Conservation (phyloP, 768 basidiomycete genomes). For the Lanmaoa rubissima region DNA sequence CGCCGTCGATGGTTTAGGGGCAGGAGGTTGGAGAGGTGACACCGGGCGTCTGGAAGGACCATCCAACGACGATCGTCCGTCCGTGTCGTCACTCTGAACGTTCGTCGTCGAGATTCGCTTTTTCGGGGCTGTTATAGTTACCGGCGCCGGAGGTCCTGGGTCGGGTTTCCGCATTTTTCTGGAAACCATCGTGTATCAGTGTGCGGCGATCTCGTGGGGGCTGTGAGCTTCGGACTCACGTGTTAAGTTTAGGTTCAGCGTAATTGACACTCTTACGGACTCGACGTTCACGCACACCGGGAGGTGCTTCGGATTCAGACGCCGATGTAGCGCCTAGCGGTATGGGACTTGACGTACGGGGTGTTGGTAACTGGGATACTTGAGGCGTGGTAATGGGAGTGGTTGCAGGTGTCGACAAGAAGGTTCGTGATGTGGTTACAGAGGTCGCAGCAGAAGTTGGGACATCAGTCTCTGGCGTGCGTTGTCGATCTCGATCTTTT, state of each 20-base stretch:
- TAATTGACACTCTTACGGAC: constrained; percentile 82
- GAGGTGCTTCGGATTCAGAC: constrained; percentile 32
- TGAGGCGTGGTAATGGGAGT: constrained; percentile 38
- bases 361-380: constrained; percentile 45
- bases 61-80: constrained; percentile 41
- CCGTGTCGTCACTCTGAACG: constrained; percentile 37
- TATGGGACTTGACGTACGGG: constrained; percentile 48
- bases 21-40: constrained; percentile 30
- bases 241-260: constrained; percentile 84
- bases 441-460: constrained; percentile 38
- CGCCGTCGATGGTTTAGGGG: constrained; percentile 37
- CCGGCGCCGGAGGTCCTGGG: constrained; percentile 38
- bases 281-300: constrained; percentile 48
- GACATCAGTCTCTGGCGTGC: constrained; percentile 36
- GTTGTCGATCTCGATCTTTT: constrained; percentile 38
- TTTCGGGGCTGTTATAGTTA: constrained; percentile 33
- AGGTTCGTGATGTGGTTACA: constrained; percentile 37
- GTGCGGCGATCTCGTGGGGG: background rate
- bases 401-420: constrained; percentile 42
- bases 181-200: constrained; percentile 11
- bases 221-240: constrained; percentile 45
- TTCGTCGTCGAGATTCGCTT: constrained; percentile 43
- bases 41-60: constrained; percentile 34
- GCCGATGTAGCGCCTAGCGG: constrained; percentile 36
- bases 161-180: constrained; percentile 93